Base-by-base conservation (phyloP, 2,329 filamentous ascomycete genomes). In the Talaromyces sp. region DNA sequence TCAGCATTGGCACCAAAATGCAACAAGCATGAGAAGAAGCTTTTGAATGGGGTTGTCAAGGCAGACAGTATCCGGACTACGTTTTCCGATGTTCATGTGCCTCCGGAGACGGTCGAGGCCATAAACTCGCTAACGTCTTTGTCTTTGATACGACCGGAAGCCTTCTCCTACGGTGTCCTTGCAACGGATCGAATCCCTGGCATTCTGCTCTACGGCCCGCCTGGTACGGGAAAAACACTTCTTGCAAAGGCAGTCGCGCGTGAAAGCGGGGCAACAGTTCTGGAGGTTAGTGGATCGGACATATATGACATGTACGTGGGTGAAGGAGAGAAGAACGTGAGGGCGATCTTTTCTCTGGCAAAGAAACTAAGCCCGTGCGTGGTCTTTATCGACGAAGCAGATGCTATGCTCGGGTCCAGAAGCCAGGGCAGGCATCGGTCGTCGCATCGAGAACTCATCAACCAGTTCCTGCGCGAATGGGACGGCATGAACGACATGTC, bases 291-390 rank as follows among this genome's bases (percentile, higher is more conserved):
- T 66, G 94, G 92, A 2, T 92, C 92, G 1, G 91, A 92, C 66
- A 90, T 99, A 68, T 96, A 96, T 75, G 91, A 97, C 73, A 98
- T 96, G 85, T 98, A 91, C 75, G 91, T 98, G 3, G 95, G 95
- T 27, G 92, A 98, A 74, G 91, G 91, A 63, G 95, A 99, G 79
- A 98, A 98, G 82, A 96, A 96, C 72, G 90, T 98, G 59, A 89
- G 89, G 58, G 94, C 94, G 0, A 88, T 98, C 47, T 99, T 99
- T 77, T 89, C 87, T 0, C 82, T 98, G 0, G 95, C 95, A 4
- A 92, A 92, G 77, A 96, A 96, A 75, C 84, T 97, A 7, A 89
- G 90, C 1, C 95, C 95, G 0, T 93, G 93, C 70, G 89, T 99
- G 16, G 91, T 99, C 57, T 98, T 99, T 78, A 92, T 99, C 65